Conservation (phyloP, 2,329 filamentous ascomycete species). For the Fusarium sulawesiense region DNA sequence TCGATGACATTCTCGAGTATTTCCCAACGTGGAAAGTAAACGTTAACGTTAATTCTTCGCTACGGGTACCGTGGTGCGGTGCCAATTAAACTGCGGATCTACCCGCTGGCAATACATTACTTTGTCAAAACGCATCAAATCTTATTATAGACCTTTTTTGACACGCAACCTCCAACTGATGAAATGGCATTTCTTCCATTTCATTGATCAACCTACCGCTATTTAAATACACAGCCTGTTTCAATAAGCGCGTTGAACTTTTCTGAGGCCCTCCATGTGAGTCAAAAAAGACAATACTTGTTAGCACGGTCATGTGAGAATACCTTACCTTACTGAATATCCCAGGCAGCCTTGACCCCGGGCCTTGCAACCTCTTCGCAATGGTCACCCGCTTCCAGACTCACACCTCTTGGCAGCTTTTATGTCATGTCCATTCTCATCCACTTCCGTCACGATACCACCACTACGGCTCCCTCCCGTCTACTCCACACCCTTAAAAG, state of each 20-base stretch:
- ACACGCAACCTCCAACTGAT: background rate
- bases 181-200: background rate
- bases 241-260: constrained; percentile 18
- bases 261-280: constrained; percentile 37
- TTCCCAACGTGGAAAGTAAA: constrained; percentile 38
- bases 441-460: constrained; percentile 31
- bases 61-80: background rate
- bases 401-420: constrained; percentile 27
- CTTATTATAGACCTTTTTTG: background rate
- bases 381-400: constrained; percentile 33
- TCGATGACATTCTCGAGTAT: constrained; percentile 22
- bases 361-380: constrained; percentile 31
- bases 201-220: constrained; percentile 1
- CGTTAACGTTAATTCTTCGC: background rate
- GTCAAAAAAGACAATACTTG: constrained; percentile 24
- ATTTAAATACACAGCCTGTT: constrained; percentile 20
- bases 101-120: constrained; percentile 26
- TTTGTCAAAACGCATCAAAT: constrained; percentile 13
- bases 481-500: constrained; percentile 23
- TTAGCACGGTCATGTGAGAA: constrained; percentile 31
- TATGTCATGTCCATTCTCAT: constrained; percentile 18
- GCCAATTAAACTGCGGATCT: constrained; percentile 38
- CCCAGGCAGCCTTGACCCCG: constrained; percentile 14
- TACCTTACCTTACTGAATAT: background rate
- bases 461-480: constrained; percentile 30